These are phyloP conservation scores for Omphalotus guepiniiformis DNA, from an alignment of 768 basidiomycete species.

Conservation along the genomic window DNA sequence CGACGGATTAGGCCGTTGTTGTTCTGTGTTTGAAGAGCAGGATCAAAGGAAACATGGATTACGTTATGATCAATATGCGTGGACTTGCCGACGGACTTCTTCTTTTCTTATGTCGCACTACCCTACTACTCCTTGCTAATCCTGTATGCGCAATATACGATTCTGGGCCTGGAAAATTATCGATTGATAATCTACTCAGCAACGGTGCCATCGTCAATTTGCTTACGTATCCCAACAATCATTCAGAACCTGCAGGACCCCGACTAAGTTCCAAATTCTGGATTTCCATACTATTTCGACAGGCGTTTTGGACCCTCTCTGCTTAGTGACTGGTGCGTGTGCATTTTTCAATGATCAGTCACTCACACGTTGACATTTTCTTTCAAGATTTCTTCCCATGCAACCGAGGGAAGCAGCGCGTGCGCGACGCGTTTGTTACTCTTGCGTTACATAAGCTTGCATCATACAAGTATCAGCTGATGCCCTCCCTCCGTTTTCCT, in stretches of 20 bases:
- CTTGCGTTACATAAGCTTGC: not conserved
- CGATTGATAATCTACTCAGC: not conserved
- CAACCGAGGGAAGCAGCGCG: not conserved
- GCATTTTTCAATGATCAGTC: not conserved
- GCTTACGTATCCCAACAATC: not conserved
- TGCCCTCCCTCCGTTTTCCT: not conserved
- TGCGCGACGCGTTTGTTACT: not conserved
- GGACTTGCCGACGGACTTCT: no score
- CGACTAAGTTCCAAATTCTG: not conserved
- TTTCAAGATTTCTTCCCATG: not conserved
- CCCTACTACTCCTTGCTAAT: no score
- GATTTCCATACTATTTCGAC: not conserved
- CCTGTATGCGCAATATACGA: not conserved
- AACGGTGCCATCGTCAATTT: not conserved
- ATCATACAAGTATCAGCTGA: not conserved
- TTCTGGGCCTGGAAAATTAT: not conserved
- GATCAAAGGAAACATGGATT: not conserved
- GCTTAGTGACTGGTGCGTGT: not conserved
- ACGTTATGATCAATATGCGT: not conserved
- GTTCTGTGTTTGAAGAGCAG: no score
- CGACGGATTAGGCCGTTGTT: not conserved
- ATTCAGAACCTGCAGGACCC: not conserved
- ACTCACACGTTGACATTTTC: not conserved
- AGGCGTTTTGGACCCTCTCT: not conserved
- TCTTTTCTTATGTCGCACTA: no score